Evolutionary conservation across 345 rosid species (phyloP).

Genomic region (Brassica carinata): DNA sequence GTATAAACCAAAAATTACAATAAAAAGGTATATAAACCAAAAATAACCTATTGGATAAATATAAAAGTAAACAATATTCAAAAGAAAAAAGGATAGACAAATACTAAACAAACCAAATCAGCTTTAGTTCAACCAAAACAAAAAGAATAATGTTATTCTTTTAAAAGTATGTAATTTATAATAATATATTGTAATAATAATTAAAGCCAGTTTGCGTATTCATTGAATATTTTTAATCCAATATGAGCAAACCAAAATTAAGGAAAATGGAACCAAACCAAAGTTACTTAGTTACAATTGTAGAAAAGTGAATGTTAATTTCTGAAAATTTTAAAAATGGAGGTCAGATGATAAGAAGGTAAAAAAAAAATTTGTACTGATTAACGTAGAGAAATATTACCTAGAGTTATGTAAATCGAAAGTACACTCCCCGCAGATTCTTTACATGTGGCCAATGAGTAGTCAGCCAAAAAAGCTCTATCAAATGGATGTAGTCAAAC

Average conservation of each 20-base stretch:
- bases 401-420: neutral
- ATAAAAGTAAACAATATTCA: too few relatives aligned
- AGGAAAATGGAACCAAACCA: neutral
- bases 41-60: too few relatives aligned
- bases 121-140: too few relatives aligned
- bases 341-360: neutral
- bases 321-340: neutral
- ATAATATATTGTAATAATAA: too few relatives aligned
- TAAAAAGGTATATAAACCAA: too few relatives aligned
- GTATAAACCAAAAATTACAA: too few relatives aligned
- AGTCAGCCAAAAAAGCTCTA: neutral
- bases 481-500: neutral
- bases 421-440: neutral
- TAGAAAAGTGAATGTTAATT: neutral
- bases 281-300: neutral
- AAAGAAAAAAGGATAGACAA: too few relatives aligned
- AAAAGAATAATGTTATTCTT: too few relatives aligned
- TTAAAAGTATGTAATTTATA: too few relatives aligned
- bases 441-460: neutral
- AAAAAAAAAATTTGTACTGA: neutral
- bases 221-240: neutral
- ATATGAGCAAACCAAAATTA: neutral
- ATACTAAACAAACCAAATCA: too few relatives aligned
- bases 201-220: too few relatives aligned
- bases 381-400: neutral